A percentile compares a stretch with the other conserved stretches of the same genome.
phyloP scores from a whole-genome alignment of 108 stramenopile species.

The Cyclotella choctawhatcheeana region DNA sequence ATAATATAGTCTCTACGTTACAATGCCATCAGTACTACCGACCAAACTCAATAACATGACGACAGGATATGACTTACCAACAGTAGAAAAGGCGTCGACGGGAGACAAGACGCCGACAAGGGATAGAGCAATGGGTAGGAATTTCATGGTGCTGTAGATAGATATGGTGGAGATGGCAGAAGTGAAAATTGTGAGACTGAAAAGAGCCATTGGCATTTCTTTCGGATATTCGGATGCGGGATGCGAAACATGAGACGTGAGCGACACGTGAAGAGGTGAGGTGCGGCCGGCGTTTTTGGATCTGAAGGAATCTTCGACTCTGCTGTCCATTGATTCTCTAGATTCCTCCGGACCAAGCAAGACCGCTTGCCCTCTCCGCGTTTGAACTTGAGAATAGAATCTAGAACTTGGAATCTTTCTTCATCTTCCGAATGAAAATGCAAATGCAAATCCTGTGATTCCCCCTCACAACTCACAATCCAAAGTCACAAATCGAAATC shows the following conservation, averaged over 20 bases:
- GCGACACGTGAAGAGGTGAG: neutral
- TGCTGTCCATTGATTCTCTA: neutral
- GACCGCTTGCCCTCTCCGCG: too few species aligned
- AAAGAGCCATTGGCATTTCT: neutral
- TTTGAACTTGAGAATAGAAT: too few species aligned
- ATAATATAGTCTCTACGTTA: neutral
- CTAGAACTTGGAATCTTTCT: too few species aligned
- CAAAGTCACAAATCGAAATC: too few species aligned
- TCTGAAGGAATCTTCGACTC: neutral
- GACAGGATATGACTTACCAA: too few species aligned
- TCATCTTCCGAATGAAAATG: too few species aligned
- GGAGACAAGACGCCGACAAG: neutral
- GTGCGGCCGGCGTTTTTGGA: too few species aligned
- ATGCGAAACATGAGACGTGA: neutral
- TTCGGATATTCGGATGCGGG: neutral
- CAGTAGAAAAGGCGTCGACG: neutral
- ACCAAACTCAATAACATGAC: neutral
- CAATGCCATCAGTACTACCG: neutral
- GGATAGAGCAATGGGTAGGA: slow-evolving; percentile 4
- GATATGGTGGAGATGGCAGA: too few species aligned
- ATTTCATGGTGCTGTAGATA: slow-evolving; percentile 27
- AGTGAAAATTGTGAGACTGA: slow-evolving; percentile 3
- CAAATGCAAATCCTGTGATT: too few species aligned
- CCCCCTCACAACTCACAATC: too few species aligned
- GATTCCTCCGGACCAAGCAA: neutral